Conservation (phyloP, 202 grass and related monocot species). For the Alloteropsis angusta region DNA sequence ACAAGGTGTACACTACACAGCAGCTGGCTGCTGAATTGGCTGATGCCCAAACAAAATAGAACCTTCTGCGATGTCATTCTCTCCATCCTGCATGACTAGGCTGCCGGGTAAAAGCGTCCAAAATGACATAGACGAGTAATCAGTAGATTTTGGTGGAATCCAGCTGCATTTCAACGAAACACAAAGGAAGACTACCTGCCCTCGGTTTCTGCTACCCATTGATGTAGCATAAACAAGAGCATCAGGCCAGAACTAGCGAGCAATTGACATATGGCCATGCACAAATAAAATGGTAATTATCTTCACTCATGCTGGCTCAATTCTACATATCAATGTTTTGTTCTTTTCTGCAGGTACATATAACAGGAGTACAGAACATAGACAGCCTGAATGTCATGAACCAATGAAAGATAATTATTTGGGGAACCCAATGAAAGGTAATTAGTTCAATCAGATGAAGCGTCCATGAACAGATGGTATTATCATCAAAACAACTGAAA, state of each 20-base stretch:
- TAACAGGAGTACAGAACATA: not conserved
- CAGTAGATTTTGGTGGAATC: not conserved
- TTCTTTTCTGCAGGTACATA: not conserved
- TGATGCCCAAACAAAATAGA: constrained; percentile 1
- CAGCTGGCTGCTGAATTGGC: constrained; percentile 1
- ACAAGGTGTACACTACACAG: too few relatives aligned
- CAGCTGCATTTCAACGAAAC: not conserved
- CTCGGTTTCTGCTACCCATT: not conserved
- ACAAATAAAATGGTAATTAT: not conserved
- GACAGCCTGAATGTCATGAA: not conserved
- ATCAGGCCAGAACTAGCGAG: not conserved
- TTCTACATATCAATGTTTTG: not conserved
- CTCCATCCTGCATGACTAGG: not conserved
- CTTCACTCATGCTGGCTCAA: not conserved
- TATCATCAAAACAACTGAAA: not conserved
- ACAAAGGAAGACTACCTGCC: not conserved
- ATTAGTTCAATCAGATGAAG: not conserved
- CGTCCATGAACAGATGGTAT: not conserved
- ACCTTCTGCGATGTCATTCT: not conserved
- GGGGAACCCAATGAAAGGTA: not conserved
- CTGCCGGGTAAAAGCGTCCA: not conserved
- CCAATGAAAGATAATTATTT: not conserved
- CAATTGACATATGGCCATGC: not conserved
- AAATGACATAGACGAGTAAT: not conserved
- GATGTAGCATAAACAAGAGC: not conserved